Base-by-base conservation (phyloP, 2,329 filamentous ascomycete genomes). In the Pyricularia grisea region DNA sequence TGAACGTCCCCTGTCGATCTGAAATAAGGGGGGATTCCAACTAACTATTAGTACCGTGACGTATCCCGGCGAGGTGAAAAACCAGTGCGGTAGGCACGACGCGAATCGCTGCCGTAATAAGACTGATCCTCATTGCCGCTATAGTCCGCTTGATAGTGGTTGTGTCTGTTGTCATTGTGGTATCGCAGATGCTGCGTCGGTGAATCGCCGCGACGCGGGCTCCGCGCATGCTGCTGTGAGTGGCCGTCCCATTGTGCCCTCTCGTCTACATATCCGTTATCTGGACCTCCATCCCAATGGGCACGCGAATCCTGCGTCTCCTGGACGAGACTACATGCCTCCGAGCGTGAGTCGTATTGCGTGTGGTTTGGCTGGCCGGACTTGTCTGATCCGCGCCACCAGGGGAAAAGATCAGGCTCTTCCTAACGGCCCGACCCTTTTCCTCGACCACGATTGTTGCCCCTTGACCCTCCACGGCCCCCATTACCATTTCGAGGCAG, bases 401-500 rank as follows among this genome's bases (percentile, higher is more conserved):
- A 50, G 20, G 42, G 42, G 17, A 50, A n/a, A 50, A 50, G 42
- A n/a, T 50, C 42, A n/a, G 66, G 66, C 20, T 63, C 23, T 27
- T 63, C 50, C 66, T 67, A 67, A 58, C 66, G 66, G 17, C 66
- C 50, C 11, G 28, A 27, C 28, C 20, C 25, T 14, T 67, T 67
- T 30, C 66, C 42, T 50, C 42, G 14, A 50, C 42, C 42, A 11
- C 42, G 42, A 7, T 50, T 50, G 42, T 50, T 50, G 4, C 42
- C 42, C 42, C 17, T 50, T 50, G 42, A 50, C 2, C 42, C 42
- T 9, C 17, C 42, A 50, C 42, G 50, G 28, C 25, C 55, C 4
- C 66, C 28, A 23, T 23, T 55, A 42, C 50, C 25, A 25, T 3
- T 31, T 20, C 50, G 28, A 11, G 50, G 42, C 14, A 74, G 68